Percentiles rank a stretch among this genome's conserved stretches.
Evolutionary conservation across 805 yeast genomes (phyloP).

Genomic region (Starmerella tilneyi): DNA sequence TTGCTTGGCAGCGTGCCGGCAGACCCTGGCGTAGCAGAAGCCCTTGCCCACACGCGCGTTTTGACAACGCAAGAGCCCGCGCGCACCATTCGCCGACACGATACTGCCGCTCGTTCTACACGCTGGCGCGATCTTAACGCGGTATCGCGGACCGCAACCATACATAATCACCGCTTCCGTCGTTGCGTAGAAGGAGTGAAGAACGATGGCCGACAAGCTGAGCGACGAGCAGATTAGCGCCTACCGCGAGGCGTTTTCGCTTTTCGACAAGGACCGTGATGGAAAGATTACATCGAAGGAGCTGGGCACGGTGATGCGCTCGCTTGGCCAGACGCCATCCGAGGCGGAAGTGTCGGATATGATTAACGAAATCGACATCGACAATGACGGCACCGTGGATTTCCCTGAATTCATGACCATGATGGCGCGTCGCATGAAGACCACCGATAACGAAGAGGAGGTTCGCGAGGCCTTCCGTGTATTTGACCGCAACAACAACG

Average conservation of each 20-base stretch:
- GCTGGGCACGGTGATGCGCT: slow-evolving; percentile 96
- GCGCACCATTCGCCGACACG: no score
- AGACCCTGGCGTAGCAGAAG: no score
- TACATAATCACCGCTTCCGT: no score
- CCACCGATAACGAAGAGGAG: slow-evolving; percentile 94
- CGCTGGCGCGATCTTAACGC: no score
- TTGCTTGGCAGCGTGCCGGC: no score
- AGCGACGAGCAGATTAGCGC: slow-evolving; percentile 95
- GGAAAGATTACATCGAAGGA: slow-evolving; percentile 92
- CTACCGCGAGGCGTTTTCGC: slow-evolving; percentile 94
- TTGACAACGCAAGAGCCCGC: no score
- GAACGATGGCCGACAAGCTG: slow-evolving; percentile 58
- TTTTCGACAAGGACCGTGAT: slow-evolving; percentile 93
- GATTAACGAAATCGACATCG: slow-evolving; percentile 94
- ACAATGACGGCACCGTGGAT: slow-evolving; percentile 84
- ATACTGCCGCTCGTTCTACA: no score
- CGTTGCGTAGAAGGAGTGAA: not conserved
- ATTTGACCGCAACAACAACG: slow-evolving; percentile 88
- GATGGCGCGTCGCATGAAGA: slow-evolving; percentile 90
- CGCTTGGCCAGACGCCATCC: slow-evolving; percentile 94
- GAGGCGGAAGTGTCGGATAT: slow-evolving; percentile 92
- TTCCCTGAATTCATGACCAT: slow-evolving; percentile 73
- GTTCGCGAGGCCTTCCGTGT: slow-evolving; percentile 96
- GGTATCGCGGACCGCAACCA: no score
- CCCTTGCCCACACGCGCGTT: no score